Evolutionary conservation across 805 yeast genomes (phyloP).

Genomic region (Cephaloascus albidus): DNA sequence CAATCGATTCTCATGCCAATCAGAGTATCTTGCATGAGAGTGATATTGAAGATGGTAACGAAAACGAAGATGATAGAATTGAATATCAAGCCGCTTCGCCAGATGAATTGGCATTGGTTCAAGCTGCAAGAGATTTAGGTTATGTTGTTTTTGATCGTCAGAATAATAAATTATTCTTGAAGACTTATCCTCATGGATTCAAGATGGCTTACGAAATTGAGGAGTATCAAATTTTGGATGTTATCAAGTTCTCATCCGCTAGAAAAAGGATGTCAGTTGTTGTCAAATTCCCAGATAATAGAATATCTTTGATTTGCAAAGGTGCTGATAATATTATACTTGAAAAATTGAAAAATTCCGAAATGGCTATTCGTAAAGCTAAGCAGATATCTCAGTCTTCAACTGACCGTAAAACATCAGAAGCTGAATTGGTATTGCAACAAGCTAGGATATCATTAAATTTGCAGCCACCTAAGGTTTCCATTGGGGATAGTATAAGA

Average conservation of each 20-base stretch:
- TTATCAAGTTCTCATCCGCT: slow-evolving; percentile 76
- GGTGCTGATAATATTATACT: slow-evolving; percentile 93
- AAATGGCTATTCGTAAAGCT: slow-evolving; percentile 54
- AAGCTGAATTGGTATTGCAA: slow-evolving; percentile 66
- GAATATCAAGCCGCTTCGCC: slow-evolving; percentile 94
- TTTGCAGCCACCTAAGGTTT: slow-evolving; percentile 11
- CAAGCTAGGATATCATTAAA: slow-evolving; percentile 11
- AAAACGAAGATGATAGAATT: slow-evolving; percentile 33
- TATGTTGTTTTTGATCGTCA: slow-evolving; percentile 70
- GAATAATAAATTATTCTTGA: slow-evolving; percentile 49
- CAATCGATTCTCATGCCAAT: slow-evolving; percentile 2
- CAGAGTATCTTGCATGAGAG: slow-evolving; percentile 4
- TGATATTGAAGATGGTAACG: slow-evolving; percentile 5
- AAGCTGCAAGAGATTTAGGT: slow-evolving; percentile 94
- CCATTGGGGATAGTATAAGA: slow-evolving; percentile 18
- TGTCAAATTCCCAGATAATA: slow-evolving; percentile 65
- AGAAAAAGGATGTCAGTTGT: slow-evolving; percentile 94
- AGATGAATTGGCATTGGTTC: slow-evolving; percentile 87
- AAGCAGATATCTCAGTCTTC: slow-evolving; percentile 52
- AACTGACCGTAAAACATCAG: slow-evolving; percentile 57
- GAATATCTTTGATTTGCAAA: slow-evolving; percentile 74
- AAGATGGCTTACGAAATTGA: slow-evolving; percentile 56
- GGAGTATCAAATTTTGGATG: slow-evolving; percentile 65
- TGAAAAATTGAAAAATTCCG: slow-evolving; percentile 54
- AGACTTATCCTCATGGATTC: slow-evolving; percentile 80